Evolutionary conservation across 2,329 filamentous ascomycete genomes (phyloP).

Genomic region (Calonectria pseudoreteaudii): DNA sequence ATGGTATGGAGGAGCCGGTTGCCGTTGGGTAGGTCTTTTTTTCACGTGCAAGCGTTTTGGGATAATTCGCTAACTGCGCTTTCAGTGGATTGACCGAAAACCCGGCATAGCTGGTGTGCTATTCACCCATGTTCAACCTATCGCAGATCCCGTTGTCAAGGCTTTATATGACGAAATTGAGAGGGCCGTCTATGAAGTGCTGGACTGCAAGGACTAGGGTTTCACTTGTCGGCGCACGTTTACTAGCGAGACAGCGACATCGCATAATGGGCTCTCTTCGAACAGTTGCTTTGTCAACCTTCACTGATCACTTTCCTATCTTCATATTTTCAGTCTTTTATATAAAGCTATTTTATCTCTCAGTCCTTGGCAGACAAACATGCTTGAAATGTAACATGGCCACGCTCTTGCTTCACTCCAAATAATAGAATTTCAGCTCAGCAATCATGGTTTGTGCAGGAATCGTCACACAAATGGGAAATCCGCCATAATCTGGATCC

Average conservation of each 20-base stretch:
- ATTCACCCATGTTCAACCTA: neutral
- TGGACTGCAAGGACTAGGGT: neutral
- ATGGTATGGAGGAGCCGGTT: neutral
- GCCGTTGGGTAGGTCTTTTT: neutral
- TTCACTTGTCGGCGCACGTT: too few relatives aligned
- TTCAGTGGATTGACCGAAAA: neutral
- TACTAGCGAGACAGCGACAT: too few relatives aligned
- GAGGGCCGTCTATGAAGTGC: neutral
- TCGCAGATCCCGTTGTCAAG: neutral
- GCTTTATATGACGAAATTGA: neutral
- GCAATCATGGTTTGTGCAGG: conserved; percentile 60
- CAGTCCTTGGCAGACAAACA: neutral
- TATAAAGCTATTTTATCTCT: neutral
- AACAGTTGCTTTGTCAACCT: too few relatives aligned
- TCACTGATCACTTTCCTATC: too few relatives aligned
- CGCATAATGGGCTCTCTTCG: too few relatives aligned
- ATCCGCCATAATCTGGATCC: conserved; percentile 64
- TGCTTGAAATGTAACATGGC: neutral
- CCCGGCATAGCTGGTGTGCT: neutral
- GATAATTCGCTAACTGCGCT: neutral
- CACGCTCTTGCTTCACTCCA: neutral
- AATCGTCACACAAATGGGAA: conserved; percentile 61
- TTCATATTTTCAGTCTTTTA: neutral
- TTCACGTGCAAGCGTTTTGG: neutral
- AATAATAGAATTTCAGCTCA: conserved; percentile 47